Evolutionary conservation across 768 basidiomycete genomes (phyloP), one percentile per base, ranked within the genome.

Genomic region (Boletus speciosus): DNA sequence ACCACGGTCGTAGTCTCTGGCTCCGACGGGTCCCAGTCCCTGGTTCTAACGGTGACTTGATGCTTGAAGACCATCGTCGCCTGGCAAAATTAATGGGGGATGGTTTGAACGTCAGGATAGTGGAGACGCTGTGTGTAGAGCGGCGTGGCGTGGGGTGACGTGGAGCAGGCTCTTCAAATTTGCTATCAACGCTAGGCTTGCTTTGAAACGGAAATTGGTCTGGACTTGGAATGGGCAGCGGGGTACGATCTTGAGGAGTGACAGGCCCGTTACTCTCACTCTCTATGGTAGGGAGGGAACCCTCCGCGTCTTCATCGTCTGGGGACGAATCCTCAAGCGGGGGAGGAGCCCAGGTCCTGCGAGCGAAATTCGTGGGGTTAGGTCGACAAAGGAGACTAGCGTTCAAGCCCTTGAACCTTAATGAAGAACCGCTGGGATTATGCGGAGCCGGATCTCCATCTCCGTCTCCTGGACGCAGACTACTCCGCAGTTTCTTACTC

Each of bases 81-180:
- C 78, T 79, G 8, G 84, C 83, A 64, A 82, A 84, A 59, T 78
- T 77, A 66, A 79, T 76, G n/a, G 84, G 84, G 36, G 82, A 81
- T 15, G 85, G 85, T 47, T 82, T 82, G 66, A 76, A 80, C 23
- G 78, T 79, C 61, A 83, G 62, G 31, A 79, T 73, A 29, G 72
- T 75, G 46, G 76, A 72, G 66, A 70, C 27, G 51, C 48, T 52
- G 35, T 61, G 54, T 27, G 46, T 46, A 42, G 52, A 46, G 57
- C 37, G 55, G 52, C 60, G 64, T 56, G 68, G 68, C 15, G 52
- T 66, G 44, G 66, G 55, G 51, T 40, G 57, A 60, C 59, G 65
- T 52, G 60, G 51, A 57, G 57, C 52, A 54, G 44, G 36, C 39
- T 61, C 68, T 57, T 60, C 66, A 40, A 56, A 57, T 52, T 61